phyloP scores from a whole-genome alignment of 1,139 yeast genomes.

The Wickerhamomyces sp. region DNA sequence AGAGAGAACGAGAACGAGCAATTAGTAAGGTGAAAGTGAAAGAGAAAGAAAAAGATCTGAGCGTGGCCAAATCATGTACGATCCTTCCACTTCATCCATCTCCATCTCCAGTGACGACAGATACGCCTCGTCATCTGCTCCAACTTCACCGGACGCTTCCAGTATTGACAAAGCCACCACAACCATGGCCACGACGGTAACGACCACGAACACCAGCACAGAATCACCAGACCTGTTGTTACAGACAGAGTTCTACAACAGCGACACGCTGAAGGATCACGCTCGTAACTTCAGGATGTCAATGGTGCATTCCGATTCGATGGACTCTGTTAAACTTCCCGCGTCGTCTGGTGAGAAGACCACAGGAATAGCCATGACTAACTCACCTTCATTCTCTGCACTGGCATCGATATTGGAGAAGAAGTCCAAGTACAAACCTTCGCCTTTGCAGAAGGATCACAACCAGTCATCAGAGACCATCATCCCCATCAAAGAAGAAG shows the following conservation, averaged over 20 bases:
- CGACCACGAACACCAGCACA: too few species aligned
- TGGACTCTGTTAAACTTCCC: conserved; percentile 29
- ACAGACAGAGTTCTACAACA: conserved; percentile 26
- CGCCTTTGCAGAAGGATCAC: conserved; percentile 5
- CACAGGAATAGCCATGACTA: conserved; percentile 32
- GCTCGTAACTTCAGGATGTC: conserved; percentile 44
- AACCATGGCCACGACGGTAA: too few species aligned
- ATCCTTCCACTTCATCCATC: conserved; percentile 1
- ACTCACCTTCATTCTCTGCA: conserved; percentile 39
- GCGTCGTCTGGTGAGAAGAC: conserved; percentile 7
- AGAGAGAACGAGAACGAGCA: too few species aligned
- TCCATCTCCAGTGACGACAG: conserved; percentile 2
- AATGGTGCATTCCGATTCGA: conserved; percentile 37
- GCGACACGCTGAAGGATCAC: conserved; percentile 34
- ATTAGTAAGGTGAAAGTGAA: not conserved
- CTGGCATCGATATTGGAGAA: conserved; percentile 32
- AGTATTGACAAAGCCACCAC: conserved; percentile 7
- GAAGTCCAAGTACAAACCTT: conserved; percentile 20
- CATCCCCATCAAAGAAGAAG: conserved; percentile 9
- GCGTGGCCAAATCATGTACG: not conserved
- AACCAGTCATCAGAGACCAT: conserved; percentile 5
- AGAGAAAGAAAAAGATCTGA: not conserved
- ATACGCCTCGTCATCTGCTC: conserved; percentile 8
- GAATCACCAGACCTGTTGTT: conserved; percentile 19
- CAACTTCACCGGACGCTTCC: conserved; percentile 12